These are phyloP conservation scores for Pleurotus tuber-regium DNA, from an alignment of 768 basidiomycete species.

Conservation along the genomic window DNA sequence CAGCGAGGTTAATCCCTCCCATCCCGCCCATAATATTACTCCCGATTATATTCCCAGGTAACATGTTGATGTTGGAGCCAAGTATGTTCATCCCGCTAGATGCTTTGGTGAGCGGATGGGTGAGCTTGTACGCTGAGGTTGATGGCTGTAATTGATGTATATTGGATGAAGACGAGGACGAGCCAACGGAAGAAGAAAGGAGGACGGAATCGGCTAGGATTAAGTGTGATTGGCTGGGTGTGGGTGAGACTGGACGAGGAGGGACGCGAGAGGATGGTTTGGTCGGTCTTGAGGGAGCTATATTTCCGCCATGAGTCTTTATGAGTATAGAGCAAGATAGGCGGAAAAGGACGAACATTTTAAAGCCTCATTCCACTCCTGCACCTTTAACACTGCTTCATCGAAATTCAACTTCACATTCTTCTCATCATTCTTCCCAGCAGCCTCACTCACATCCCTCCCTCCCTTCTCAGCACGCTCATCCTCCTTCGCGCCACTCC, in stretches of 20 bases:
- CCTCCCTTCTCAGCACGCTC: conserved; percentile 25
- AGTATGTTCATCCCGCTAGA: conserved; percentile 1
- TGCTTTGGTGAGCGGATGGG: conserved; percentile 18
- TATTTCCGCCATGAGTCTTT: too few species aligned
- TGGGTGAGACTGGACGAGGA: conserved; percentile 35
- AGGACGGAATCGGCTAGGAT: conserved; percentile 11
- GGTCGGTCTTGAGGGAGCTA: conserved; percentile 74
- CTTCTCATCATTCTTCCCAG: conserved; percentile 24
- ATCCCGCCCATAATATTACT: too few species aligned
- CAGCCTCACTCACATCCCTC: conserved; percentile 31
- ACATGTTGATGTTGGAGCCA: conserved; percentile 3
- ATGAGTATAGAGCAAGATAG: conserved; percentile 11
- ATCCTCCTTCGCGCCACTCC: conserved; percentile 30
- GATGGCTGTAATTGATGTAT: conserved; percentile 31
- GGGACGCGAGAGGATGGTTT: conserved; percentile 55
- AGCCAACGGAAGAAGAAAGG: conserved; percentile 17
- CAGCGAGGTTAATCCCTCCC: conserved; percentile 39
- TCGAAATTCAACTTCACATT: conserved; percentile 74
- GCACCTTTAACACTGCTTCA: conserved; percentile 91
- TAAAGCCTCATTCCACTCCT: conserved; percentile 98
- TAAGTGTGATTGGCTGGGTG: conserved; percentile 25
- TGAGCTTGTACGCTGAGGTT: conserved; percentile 28
- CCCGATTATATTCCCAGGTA: conserved; percentile 27
- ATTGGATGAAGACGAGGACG: conserved; percentile 21
- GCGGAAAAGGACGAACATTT: conserved; percentile 56